Evolutionary conservation across 352 stramenopile genomes (phyloP).

Genomic region (Globisporangium spinosum): DNA sequence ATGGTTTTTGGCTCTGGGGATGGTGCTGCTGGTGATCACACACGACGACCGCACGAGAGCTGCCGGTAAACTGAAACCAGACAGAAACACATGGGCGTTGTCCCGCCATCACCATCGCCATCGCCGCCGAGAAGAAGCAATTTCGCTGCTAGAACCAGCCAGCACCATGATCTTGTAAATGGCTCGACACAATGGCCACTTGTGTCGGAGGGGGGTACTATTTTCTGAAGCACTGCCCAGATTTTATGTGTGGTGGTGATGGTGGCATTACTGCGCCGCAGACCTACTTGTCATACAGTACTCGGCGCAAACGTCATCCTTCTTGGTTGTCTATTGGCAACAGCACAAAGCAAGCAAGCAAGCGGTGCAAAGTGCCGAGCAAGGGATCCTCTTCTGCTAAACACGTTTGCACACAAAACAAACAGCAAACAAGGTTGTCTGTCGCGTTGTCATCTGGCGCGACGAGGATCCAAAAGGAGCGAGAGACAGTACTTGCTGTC

Average conservation of each 20-base stretch:
- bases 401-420: not conserved
- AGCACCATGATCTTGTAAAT: not conserved
- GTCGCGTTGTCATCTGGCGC: not conserved
- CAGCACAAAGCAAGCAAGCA: not conserved
- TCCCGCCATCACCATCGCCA: not conserved
- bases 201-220: not conserved
- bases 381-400: not conserved
- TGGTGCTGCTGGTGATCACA: not conserved
- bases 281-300: not conserved
- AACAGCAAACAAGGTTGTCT: not conserved
- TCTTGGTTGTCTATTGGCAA: not conserved
- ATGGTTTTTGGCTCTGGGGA: not conserved
- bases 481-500: not conserved
- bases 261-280: not conserved
- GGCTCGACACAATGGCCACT: too few relatives aligned
- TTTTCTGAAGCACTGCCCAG: not conserved
- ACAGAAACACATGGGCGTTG: not conserved
- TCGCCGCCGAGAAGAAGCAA: not conserved
- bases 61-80: not conserved
- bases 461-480: not conserved
- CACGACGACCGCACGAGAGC: not conserved
- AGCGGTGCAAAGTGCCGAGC: too few relatives aligned
- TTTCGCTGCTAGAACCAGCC: not conserved
- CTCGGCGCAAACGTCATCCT: not conserved
- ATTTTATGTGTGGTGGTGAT: not conserved